These are phyloP conservation scores for Termitomyces sp. DNA, from an alignment of 768 basidiomycete genomes.

Conservation along the genomic window DNA sequence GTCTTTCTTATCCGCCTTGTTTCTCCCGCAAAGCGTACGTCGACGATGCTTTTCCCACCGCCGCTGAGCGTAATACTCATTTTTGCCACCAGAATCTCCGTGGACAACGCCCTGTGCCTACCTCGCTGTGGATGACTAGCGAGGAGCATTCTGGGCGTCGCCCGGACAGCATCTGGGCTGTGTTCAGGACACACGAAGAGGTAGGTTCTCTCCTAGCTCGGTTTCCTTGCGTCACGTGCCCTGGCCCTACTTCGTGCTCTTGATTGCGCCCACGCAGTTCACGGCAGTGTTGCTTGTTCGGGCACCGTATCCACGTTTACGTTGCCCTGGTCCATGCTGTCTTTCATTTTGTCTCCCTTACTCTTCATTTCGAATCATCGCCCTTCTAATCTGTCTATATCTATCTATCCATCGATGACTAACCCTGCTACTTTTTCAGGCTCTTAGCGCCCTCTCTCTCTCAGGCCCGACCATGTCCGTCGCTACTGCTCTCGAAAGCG, in stretches of 20 bases:
- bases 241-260: conserved; percentile 3
- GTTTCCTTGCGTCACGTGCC: conserved; percentile 20
- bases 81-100: conserved; percentile 13
- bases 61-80: conserved; percentile 15
- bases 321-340: conserved; percentile 11
- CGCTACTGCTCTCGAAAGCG: conserved; percentile 53
- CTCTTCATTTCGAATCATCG: not conserved
- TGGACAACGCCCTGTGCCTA: conserved; percentile 26
- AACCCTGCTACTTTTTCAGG: conserved; percentile 31
- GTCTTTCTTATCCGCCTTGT: conserved; percentile 29
- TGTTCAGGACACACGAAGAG: conserved; percentile 57
- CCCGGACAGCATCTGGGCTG: conserved; percentile 43
- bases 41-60: conserved; percentile 14
- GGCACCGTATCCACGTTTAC: conserved; percentile 14
- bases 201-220: conserved; percentile 27
- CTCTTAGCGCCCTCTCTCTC: conserved; percentile 47
- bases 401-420: conserved; percentile 7
- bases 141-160: conserved; percentile 22
- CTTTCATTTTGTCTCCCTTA: conserved; percentile 12
- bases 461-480: conserved; percentile 41
- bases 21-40: conserved; percentile 32
- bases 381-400: not conserved
- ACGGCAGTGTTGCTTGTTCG: conserved; percentile 9
- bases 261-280: conserved; percentile 17
- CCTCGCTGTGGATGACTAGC: conserved; percentile 44